Conservation (phyloP, 106 monocot genomes). For the Dactylorhiza incarnata region DNA sequence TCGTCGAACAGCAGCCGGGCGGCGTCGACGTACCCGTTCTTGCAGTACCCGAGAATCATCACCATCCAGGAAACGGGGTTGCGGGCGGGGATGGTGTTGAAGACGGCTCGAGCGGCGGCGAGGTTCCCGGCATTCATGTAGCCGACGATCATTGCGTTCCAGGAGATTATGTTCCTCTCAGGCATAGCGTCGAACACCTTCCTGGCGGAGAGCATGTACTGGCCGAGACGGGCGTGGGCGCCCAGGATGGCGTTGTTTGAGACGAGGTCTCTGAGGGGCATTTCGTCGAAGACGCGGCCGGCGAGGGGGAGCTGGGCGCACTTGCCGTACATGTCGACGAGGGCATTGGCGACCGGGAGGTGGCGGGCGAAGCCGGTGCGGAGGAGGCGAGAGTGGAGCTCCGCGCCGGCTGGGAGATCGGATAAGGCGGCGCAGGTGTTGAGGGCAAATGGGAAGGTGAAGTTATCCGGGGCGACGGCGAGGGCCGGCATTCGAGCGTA, state of each 20-base stretch:
- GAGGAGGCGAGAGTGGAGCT: slow-evolving; percentile 28
- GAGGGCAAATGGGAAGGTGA: slow-evolving; percentile 45
- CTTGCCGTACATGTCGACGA: slow-evolving; percentile 48
- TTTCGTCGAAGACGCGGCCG: slow-evolving; percentile 25
- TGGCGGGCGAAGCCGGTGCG: slow-evolving; percentile 13
- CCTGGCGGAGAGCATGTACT: slow-evolving; percentile 22
- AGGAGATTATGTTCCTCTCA: slow-evolving; percentile 28
- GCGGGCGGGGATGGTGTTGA: slow-evolving; percentile 29
- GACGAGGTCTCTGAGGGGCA: slow-evolving; percentile 26
- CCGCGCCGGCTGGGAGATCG: slow-evolving; percentile 9
- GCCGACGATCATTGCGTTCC: slow-evolving; percentile 50
- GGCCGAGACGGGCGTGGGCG: slow-evolving; percentile 31
- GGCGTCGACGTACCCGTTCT: slow-evolving; percentile 19
- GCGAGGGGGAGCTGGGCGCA: slow-evolving; percentile 19
- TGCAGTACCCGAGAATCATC: slow-evolving; percentile 39
- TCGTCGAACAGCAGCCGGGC: slow-evolving; percentile 33
- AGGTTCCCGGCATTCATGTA: slow-evolving; percentile 38
- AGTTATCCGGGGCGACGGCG: slow-evolving; percentile 22
- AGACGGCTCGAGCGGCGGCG: slow-evolving; percentile 20
- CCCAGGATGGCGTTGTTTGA: slow-evolving; percentile 42
- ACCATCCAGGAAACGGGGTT: slow-evolving; percentile 41
- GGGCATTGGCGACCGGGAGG: slow-evolving; percentile 40
- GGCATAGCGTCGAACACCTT: slow-evolving; percentile 33
- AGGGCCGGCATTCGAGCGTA: slow-evolving; percentile 24
- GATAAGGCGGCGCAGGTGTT: slow-evolving; percentile 25